These are phyloP conservation scores for Durio zibethinus DNA, from an alignment of 345 rosid species.

Conservation along the genomic window DNA sequence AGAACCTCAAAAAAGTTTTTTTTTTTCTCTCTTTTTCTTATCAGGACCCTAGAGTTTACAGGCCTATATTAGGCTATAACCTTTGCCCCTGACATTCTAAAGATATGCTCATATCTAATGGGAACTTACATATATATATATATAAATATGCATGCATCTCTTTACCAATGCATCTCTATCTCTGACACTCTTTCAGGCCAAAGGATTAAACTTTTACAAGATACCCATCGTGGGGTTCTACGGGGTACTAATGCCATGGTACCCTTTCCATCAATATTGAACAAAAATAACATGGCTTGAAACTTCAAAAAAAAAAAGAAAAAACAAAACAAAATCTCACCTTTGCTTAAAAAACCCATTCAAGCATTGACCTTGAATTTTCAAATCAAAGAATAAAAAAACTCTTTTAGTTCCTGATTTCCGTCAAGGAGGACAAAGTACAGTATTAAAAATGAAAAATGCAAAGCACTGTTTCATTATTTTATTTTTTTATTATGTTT, in stretches of 20 bases:
- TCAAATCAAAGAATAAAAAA: constrained; percentile 30
- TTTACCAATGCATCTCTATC: background rate
- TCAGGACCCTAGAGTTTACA: constrained; percentile 12
- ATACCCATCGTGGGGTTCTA: background rate
- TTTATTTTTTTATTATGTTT: background rate
- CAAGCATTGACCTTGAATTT: constrained; percentile 32
- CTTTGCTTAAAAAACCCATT: constrained; percentile 37
- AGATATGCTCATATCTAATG: constrained; percentile 33
- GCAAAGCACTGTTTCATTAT: constrained; percentile 7
- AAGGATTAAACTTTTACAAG: constrained; percentile 9
- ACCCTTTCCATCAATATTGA: constrained; percentile 17
- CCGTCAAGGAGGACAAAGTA: constrained; percentile 32
- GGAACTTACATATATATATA: background rate
- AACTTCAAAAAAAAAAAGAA: background rate
- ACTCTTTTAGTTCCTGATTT: too few relatives aligned
- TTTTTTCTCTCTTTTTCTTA: too few relatives aligned
- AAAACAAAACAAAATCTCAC: constrained; percentile 21
- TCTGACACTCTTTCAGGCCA: constrained; percentile 28
- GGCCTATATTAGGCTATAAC: constrained; percentile 35
- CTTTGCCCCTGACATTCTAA: constrained; percentile 41
- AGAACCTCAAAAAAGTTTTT: background rate
- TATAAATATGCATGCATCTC: background rate
- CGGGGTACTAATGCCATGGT: background rate
- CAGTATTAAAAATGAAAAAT: constrained; percentile 14
- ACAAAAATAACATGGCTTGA: background rate